A percentile compares a stretch with the other conserved stretches of the same genome.
These are phyloP conservation scores for Melampsora abietis-canadensis DNA, from an alignment of 1,284 basidiomycete genomes.

Conservation along the genomic window DNA sequence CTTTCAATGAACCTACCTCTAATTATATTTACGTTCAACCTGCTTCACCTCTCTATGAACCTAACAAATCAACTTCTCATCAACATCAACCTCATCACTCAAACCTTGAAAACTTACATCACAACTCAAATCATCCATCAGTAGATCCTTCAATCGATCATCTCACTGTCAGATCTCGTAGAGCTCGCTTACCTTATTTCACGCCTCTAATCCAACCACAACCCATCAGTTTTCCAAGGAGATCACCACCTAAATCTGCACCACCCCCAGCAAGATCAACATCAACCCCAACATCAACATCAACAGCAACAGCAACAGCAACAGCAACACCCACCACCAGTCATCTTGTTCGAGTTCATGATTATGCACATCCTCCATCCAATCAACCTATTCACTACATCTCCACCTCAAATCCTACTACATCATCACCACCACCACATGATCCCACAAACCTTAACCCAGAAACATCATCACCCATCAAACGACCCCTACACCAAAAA, in stretches of 20 bases:
- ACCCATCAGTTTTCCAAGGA: background rate
- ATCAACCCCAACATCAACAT: background rate
- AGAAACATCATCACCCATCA: background rate
- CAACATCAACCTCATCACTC: conserved; percentile 19
- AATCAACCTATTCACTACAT: background rate
- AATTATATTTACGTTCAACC: background rate
- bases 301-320: no score
- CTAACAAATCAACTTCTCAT: background rate
- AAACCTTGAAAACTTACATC: background rate
- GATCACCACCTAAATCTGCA: no score
- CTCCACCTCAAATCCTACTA: background rate
- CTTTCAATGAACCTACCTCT: background rate
- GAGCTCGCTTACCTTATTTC: background rate
- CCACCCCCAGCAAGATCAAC: background rate
- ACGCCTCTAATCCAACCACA: background rate
- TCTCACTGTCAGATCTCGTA: background rate
- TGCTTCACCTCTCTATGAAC: background rate
- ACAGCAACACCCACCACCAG: background rate
- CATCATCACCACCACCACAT: background rate
- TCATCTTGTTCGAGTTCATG: background rate
- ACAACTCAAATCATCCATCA: background rate
- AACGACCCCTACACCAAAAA: conserved; percentile 28
- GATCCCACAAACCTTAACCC: background rate
- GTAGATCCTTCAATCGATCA: background rate
- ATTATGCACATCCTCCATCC: background rate